Conservation (phyloP, 805 yeast genomes). For the Metschnikowia shivogae region DNA sequence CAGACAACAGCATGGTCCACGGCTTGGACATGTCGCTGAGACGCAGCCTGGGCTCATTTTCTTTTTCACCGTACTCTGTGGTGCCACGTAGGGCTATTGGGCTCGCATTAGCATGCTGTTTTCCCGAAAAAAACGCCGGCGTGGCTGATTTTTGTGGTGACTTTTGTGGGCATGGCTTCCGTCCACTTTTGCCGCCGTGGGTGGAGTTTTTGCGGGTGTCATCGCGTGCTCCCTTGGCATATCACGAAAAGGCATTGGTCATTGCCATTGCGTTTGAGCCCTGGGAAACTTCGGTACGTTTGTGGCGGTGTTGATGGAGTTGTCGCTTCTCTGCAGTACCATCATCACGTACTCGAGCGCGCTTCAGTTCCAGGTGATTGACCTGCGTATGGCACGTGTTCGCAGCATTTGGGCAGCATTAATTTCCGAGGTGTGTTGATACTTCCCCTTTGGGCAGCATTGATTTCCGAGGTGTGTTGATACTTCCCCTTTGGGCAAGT, state of each 20-base stretch:
- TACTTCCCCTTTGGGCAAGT: conserved; percentile 13
- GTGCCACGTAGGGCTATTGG: conserved; percentile 35
- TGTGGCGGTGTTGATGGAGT: conserved; percentile 27
- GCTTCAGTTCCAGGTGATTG: conserved; percentile 32
- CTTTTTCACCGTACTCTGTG: conserved; percentile 36
- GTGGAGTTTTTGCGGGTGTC: conserved; percentile 28
- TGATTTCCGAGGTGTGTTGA: conserved; percentile 11
- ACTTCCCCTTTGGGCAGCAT: conserved; percentile 13
- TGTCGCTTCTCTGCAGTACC: conserved; percentile 34
- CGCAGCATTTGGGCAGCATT: conserved; percentile 15
- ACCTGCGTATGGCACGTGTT: conserved; percentile 16
- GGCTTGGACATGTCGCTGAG: conserved; percentile 3
- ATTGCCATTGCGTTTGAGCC: conserved; percentile 28
- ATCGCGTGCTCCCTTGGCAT: conserved; percentile 30
- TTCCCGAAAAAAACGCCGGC: conserved; percentile 29
- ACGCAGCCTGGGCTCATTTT: conserved; percentile 31
- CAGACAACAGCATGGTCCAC: conserved; percentile 6
- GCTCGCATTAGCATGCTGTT: conserved; percentile 32
- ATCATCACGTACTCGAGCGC: conserved; percentile 35
- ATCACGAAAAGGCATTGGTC: conserved; percentile 28
- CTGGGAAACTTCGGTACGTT: conserved; percentile 36
- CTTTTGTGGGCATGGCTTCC: conserved; percentile 29
- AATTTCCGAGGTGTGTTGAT: conserved; percentile 11
- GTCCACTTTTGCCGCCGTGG: conserved; percentile 31
- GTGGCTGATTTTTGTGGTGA: conserved; percentile 24